Evolutionary conservation across 768 basidiomycete species (phyloP), one percentile per base, ranked within the genome.

Genomic region (Hygrocybe punicea): DNA sequence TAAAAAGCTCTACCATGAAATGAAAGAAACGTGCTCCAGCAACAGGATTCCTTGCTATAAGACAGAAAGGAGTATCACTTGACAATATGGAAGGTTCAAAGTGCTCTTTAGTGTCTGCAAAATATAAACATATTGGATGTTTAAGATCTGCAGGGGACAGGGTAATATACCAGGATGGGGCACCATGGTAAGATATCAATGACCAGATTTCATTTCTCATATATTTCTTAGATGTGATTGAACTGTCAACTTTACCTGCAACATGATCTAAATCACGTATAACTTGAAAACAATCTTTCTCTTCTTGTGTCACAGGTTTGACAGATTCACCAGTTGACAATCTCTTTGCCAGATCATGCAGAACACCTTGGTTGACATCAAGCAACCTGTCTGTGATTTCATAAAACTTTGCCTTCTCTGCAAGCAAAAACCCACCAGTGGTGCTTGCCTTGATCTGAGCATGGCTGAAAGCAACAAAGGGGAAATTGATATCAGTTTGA

Each of bases 11-110:
- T 21, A 63, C 51, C 56, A 66, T 61, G 0, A 62, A 55, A 53
- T 71, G 56, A 54, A 69, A 73, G 49, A 69, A 72, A 2, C 69
- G 1, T 3, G 70, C 69, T 4, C 60, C 61, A 11, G 66, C 69
- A 7, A 51, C 49, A 29, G 49, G 49, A 51, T 51, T 51, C 29
- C 29, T 25, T 11, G 21, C 25, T n/a, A 51, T 69, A 67, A 4
- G 70, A 68, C 47, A 71, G 69, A 1, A 36, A 11, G 60, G 53
- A 7, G 64, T 51, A 39, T 53, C 57, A 48, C 14, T 14, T 14
- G 13, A 29, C 17, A 5, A 63, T 25, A n/a, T 47, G 46, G 3
- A 57, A 60, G 6, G 17, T 39, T 2, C 68, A 42, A 66, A 69
- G 4, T 48, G 48, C 3, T 61, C 35, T 4, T 65, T 55, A 1